Conservation (phyloP, 768 basidiomycete genomes). For the Amanita pseudoporphyria region DNA sequence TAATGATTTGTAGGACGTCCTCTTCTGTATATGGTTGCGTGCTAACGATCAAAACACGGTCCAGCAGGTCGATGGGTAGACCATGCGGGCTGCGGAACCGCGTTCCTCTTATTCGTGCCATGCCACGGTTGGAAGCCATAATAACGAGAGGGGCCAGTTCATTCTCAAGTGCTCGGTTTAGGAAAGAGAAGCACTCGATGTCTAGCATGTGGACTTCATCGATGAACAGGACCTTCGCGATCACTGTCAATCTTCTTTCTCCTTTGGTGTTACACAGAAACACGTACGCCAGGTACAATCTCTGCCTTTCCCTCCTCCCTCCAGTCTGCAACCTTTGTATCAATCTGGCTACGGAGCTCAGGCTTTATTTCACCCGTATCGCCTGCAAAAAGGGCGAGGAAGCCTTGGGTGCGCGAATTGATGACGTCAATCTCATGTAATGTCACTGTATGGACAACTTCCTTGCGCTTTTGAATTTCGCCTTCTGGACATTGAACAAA, state of each 20-base stretch:
- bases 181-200: slow-evolving; percentile 98
- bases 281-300: slow-evolving; percentile 86
- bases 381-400: slow-evolving; percentile 89
- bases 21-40: slow-evolving; percentile 78
- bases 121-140: slow-evolving; percentile 97
- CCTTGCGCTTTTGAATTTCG: slow-evolving; percentile 95
- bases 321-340: slow-evolving; percentile 96
- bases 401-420: slow-evolving; percentile 97
- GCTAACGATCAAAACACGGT: slow-evolving; percentile 92
- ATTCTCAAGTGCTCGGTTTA: slow-evolving; percentile 91
- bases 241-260: too few relatives aligned
- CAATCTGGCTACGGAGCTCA: slow-evolving; percentile 92
- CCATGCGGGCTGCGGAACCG: slow-evolving; percentile 94
- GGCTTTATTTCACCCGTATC: slow-evolving; percentile 99
- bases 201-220: slow-evolving; percentile 99
- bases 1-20: slow-evolving; percentile 86
- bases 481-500: slow-evolving; percentile 98
- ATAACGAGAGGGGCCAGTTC: slow-evolving; percentile 93
- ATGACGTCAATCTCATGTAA: slow-evolving; percentile 99
- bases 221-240: slow-evolving; percentile 81
- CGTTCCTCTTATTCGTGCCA: slow-evolving; percentile 90
- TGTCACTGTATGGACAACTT: slow-evolving; percentile 95
- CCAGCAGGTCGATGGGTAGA: slow-evolving; percentile 87
- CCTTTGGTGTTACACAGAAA: not conserved
- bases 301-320: slow-evolving; percentile 97